Evolutionary conservation across 2,329 filamentous ascomycete species (phyloP), one percentile per base, ranked within the genome.

Genomic region (Bertia moriformis): DNA sequence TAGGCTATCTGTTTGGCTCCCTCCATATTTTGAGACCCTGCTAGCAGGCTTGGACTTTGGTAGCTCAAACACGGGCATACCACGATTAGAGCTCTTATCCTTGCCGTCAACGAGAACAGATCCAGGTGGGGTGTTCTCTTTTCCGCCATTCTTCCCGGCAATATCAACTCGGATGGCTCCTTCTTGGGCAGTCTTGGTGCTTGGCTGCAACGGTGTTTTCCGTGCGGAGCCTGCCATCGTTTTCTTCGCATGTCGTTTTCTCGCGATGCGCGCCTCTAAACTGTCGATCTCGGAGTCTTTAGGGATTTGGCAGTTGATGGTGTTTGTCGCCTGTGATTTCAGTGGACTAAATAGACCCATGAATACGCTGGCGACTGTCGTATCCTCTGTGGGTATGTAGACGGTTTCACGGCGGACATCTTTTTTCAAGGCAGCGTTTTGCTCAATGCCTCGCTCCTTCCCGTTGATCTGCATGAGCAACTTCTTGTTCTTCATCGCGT

Each of bases 91-190:
- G 15, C 32, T 18, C 17, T 35, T 17, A 7, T 35, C 15, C 37
- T 18, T 38, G 17, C 12, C 4, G 14, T 27, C 14, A 7, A 14
- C 18, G 24, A 47, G 10, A 7, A 48, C n/a, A 22, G 43, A 37
- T 4, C 63, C 64, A 1, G 73, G 73, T n/a, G 71, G 72, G 4
- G 74, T 48, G 43, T 78, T 79, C 51, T 78, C 74, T 46, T 79
- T 79, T 4, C 73, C 74, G 3, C 62, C 63, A 19, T 69, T 68
- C 36, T 61, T 61, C 17, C 72, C 73, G 41, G 57, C 47, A 14
- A 68, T 49, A 48, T 76, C 69, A 24, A 56, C 47, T 14, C 52
- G 49, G 32, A 57, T 53, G 4, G 54, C 54, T 5, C 51, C 48
- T 38, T 60, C 61, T 45, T 68, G 67, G 3, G 53, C 41, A 39